Percentiles rank a stretch among this genome's conserved stretches.
These are phyloP conservation scores for Solanum stenotomum DNA, from an alignment of 257 asterid genomes.

Conservation along the genomic window DNA sequence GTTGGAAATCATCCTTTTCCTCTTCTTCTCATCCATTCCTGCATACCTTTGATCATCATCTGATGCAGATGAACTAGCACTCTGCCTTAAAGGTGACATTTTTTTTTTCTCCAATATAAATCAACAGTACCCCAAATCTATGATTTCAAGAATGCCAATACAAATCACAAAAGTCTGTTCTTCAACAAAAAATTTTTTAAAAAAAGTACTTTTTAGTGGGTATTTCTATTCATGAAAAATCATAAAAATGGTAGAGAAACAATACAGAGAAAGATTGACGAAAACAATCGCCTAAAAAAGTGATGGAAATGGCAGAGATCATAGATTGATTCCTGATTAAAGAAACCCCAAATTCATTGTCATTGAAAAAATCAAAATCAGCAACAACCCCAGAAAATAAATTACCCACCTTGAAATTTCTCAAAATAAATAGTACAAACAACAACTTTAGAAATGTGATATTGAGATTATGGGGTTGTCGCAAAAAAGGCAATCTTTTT, in stretches of 20 bases:
- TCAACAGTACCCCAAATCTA: background rate
- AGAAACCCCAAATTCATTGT: conserved; percentile 3
- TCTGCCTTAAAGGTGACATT: conserved; percentile 23
- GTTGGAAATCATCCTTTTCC: conserved; percentile 46
- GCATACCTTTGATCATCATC: conserved; percentile 29
- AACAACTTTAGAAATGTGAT: background rate
- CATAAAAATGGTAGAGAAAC: conserved; percentile 68
- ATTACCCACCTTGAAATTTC: background rate
- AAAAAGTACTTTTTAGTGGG: background rate
- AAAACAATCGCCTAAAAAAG: conserved; percentile 15
- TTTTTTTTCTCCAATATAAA: background rate
- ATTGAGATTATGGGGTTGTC: background rate
- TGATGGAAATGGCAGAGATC: conserved; percentile 13
- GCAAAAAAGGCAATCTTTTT: background rate
- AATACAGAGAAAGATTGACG: conserved; percentile 68
- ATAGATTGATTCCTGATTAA: conserved; percentile 14
- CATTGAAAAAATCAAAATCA: background rate
- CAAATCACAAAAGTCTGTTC: background rate
- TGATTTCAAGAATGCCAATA: background rate
- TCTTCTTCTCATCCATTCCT: conserved; percentile 35
- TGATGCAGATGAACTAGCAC: conserved; percentile 10
- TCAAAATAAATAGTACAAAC: background rate
- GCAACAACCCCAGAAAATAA: background rate
- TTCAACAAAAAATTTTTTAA: background rate
- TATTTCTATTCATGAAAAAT: conserved; percentile 22